Evolutionary conservation across 1,284 basidiomycete genomes (phyloP), one percentile per base, ranked within the genome.

Genomic region (Albatrellus sp.): DNA sequence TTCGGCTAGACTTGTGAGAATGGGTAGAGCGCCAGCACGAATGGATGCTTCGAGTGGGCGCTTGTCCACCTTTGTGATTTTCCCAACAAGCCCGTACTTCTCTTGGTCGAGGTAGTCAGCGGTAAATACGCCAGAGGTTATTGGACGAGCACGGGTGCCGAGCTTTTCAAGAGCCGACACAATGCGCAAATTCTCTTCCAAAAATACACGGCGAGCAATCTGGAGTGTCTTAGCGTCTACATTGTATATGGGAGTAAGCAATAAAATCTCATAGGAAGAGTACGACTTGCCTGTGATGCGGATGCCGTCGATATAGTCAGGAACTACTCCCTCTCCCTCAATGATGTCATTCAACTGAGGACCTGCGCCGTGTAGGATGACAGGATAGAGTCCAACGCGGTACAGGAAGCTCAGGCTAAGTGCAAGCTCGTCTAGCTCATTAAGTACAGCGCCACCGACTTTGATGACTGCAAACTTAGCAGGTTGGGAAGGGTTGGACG

Each of bases 281-380:
- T 20, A 10, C 7, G 24, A 65, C 77, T 45, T 46, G 87, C 87
- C 83, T 45, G 92, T 97, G 53, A 96, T 90, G 43, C 92, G 79
- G 57, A 96, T 96, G 38, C 92, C 92, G 57, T 94, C 91, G 54
- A 90, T 90, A 65, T 96, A 96, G 65, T 96, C 90, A 1, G 92
- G 90, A 35, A 90, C 74, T 41, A 96, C 79, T 33, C 92, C 92
- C 58, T 89, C 91, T 20, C 76, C 65, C 58, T 96, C 90, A 52
- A 97, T 81, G 52, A 93, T 87, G 52, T 82, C 79, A 67, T 97
- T 97, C 60, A 93, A 67, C 61, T 93, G 90, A 34, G 91, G 91
- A n/a, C 91, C 91, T 49, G 84, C 92, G 42, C 92, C 92, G 66
- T 97, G 92, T 6, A 96, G 75, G 39, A 97, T 81, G 50, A 97